A percentile compares a stretch with the other conserved stretches of the same genome.
phyloP scores from a whole-genome alignment of 2,329 filamentous ascomycete species.

The Scolecobasidium constrictum region DNA sequence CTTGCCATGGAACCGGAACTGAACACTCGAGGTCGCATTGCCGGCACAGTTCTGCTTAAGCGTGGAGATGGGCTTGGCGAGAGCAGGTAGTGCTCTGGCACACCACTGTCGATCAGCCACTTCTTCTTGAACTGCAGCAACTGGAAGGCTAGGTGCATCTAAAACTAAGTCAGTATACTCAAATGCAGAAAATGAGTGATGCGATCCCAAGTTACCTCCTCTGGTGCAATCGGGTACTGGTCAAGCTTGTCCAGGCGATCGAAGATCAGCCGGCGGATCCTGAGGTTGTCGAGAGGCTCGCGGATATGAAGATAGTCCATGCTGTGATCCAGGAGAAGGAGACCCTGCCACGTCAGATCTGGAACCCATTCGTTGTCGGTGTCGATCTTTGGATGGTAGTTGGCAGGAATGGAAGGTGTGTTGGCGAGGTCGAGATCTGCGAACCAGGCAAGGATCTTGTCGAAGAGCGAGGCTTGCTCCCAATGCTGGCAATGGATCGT shows the following conservation, averaged over 20 bases:
- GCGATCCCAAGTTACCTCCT: not conserved
- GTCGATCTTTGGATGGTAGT: not conserved
- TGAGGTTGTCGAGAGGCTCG: not conserved
- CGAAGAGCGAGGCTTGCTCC: not conserved
- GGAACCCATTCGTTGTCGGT: not conserved
- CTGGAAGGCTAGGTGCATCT: not conserved
- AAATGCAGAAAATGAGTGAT: not conserved
- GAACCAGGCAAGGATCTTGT: not conserved
- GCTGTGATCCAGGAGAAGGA: not conserved
- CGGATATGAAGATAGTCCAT: not conserved
- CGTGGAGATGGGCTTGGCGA: no score
- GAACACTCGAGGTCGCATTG: not conserved
- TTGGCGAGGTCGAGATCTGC: not conserved
- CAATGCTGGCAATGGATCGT: not conserved
- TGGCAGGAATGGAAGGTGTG: not conserved
- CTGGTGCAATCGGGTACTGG: not conserved
- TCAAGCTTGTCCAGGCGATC: not conserved
- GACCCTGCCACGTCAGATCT: not conserved
- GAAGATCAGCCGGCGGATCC: not conserved
- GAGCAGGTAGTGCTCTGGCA: no score
- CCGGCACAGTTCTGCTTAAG: not conserved
- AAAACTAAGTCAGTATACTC: not conserved
- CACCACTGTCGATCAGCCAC: not conserved
- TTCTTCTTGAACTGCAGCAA: not conserved
- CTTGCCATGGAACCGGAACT: not conserved